A percentile compares a stretch with the other conserved stretches of the same genome.
Evolutionary conservation across 345 rosid species (phyloP).

Genomic region (Cardamine resedifolia): DNA sequence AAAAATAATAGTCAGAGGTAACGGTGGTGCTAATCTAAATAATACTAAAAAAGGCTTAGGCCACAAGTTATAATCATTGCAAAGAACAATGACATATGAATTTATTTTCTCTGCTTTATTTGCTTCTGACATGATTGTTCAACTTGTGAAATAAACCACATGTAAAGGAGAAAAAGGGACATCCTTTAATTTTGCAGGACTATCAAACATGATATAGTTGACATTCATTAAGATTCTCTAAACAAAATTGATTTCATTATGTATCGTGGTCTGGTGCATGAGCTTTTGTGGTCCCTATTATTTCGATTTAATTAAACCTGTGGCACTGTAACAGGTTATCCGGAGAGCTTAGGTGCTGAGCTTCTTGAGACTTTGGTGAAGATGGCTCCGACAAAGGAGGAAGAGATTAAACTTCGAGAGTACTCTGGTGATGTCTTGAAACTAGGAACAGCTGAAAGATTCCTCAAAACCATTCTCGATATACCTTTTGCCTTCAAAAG

Average conservation of each 20-base stretch:
- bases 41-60: slow-evolving; percentile 26
- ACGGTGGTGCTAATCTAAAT: neutral
- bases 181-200: neutral
- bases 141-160: slow-evolving; percentile 10
- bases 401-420: slow-evolving; percentile 89
- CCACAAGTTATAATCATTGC: slow-evolving; percentile 33
- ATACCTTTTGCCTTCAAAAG: slow-evolving; percentile 92
- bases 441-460: slow-evolving; percentile 89
- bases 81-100: slow-evolving; percentile 8
- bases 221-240: slow-evolving; percentile 10
- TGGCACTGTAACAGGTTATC: slow-evolving; percentile 59
- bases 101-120: slow-evolving; percentile 31
- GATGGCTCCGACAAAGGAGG: slow-evolving; percentile 99
- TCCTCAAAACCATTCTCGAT: slow-evolving; percentile 86
- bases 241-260: neutral
- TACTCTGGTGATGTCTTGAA: slow-evolving; percentile 68
- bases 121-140: slow-evolving; percentile 27
- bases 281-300: neutral
- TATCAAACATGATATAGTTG: slow-evolving; percentile 1
- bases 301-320: neutral
- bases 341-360: slow-evolving; percentile 84
- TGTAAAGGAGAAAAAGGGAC: neutral
- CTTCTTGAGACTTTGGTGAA: slow-evolving; percentile 92
- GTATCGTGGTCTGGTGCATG: neutral
- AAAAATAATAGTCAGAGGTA: slow-evolving; percentile 10